Evolutionary conservation across 1,284 basidiomycete species (phyloP).

Genomic region (Pseudozyma thailandica): DNA sequence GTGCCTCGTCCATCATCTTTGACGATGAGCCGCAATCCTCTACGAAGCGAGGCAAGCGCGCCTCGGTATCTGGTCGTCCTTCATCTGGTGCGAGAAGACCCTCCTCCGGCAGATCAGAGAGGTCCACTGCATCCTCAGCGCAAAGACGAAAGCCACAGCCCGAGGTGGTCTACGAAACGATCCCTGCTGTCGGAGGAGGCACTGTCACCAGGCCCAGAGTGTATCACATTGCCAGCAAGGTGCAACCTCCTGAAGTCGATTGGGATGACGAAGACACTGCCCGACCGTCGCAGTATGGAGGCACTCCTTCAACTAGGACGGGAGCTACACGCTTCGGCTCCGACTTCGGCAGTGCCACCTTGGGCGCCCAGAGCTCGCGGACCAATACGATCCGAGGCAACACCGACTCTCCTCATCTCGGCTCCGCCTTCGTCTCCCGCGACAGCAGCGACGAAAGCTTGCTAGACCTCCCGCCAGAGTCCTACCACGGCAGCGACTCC

Average conservation of each 20-base stretch:
- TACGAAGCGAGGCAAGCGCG: slow-evolving; percentile 25
- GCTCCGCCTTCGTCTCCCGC: slow-evolving; percentile 19
- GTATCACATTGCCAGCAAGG: slow-evolving; percentile 78
- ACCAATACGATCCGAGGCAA: slow-evolving; percentile 38
- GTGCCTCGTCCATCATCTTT: slow-evolving; percentile 52
- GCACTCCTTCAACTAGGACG: slow-evolving; percentile 37
- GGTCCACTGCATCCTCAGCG: slow-evolving; percentile 11
- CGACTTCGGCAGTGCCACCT: slow-evolving; percentile 44
- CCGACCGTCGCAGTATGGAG: slow-evolving; percentile 45
- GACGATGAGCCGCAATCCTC: slow-evolving; percentile 34
- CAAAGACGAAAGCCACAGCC: slow-evolving; percentile 22
- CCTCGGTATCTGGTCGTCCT: slow-evolving; percentile 18
- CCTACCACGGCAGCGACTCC: slow-evolving; percentile 43
- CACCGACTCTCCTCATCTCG: slow-evolving; percentile 37
- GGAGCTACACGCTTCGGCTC: slow-evolving; percentile 45
- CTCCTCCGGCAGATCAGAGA: slow-evolving; percentile 22
- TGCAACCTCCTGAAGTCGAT: slow-evolving; percentile 66
- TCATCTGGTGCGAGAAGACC: slow-evolving; percentile 9
- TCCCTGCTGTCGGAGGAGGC: slow-evolving; percentile 82
- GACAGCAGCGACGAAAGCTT: slow-evolving; percentile 48
- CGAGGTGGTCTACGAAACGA: slow-evolving; percentile 73
- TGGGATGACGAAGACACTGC: slow-evolving; percentile 52
- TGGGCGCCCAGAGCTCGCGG: slow-evolving; percentile 45
- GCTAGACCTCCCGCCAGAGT: slow-evolving; percentile 45
- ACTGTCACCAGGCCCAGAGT: slow-evolving; percentile 79